Conservation (phyloP, 2,329 filamentous ascomycete genomes). For the Hymenoscyphus occultus region DNA sequence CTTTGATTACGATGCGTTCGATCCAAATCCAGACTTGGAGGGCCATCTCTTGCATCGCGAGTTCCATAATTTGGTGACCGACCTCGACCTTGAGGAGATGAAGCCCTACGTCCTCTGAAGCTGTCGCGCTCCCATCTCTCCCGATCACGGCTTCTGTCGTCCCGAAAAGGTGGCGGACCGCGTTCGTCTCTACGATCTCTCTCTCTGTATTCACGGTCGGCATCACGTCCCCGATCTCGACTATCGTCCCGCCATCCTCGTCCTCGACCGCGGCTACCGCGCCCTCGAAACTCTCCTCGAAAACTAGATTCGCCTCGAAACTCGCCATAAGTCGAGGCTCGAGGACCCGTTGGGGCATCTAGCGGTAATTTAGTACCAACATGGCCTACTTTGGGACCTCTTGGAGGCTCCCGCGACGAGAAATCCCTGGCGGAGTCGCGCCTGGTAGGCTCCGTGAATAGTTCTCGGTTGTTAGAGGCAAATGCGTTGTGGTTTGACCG, state of each 20-base stretch:
- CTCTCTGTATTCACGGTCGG: constrained; percentile 44
- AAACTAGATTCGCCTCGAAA: constrained; percentile 55
- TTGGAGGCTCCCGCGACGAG: constrained; percentile 67
- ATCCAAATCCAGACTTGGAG: constrained; percentile 63
- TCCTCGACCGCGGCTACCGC: constrained; percentile 51
- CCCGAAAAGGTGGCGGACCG: constrained; percentile 48
- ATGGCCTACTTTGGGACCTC: constrained; percentile 67
- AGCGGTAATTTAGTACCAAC: neutral
- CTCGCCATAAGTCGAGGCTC: constrained; percentile 65
- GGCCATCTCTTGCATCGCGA: constrained; percentile 48
- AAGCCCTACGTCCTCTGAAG: constrained; percentile 58
- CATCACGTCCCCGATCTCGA: constrained; percentile 52
- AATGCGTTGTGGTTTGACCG: constrained; percentile 51
- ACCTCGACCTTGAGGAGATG: constrained; percentile 57
- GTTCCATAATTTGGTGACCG: constrained; percentile 65
- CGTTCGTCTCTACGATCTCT: constrained; percentile 52
- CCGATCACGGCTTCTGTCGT: constrained; percentile 56
- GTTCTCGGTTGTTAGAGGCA: constrained; percentile 55
- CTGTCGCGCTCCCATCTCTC: constrained; percentile 49
- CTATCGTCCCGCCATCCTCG: constrained; percentile 60
- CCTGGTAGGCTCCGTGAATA: constrained; percentile 48
- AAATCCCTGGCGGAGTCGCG: constrained; percentile 34
- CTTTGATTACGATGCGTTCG: constrained; percentile 66
- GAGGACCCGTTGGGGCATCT: constrained; percentile 61
- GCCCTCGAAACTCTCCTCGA: constrained; percentile 50